Conservation (phyloP, 1,284 basidiomycete genomes). For the Boletus albobrunnescens region DNA sequence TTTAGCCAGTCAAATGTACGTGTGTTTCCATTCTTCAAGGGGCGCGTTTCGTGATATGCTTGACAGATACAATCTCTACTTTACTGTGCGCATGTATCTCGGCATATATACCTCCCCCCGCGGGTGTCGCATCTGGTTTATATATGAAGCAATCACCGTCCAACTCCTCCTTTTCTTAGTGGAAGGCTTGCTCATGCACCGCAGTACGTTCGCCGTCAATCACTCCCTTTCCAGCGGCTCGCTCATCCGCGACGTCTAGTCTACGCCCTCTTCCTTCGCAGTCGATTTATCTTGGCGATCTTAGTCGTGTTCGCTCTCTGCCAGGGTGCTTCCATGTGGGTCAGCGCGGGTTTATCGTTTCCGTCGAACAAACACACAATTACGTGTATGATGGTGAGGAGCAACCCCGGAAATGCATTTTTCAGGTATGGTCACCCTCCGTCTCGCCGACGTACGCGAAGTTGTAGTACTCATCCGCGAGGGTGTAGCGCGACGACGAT, state of each 20-base stretch:
- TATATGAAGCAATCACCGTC: conserved; percentile 15
- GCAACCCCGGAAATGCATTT: conserved; percentile 15
- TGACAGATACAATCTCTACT: conserved; percentile 21
- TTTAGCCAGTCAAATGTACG: conserved; percentile 20
- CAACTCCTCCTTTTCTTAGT: conserved; percentile 14
- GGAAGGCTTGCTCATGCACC: conserved; percentile 15
- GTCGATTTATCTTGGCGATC: conserved; percentile 2
- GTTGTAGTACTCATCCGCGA: not conserved
- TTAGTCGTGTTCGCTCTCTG: conserved; percentile 6
- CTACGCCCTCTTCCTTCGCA: conserved; percentile 13
- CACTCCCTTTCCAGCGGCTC: not conserved
- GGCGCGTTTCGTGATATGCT: not conserved
- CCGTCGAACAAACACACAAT: conserved; percentile 11
- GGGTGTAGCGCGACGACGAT: conserved; percentile 16
- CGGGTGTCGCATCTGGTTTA: conserved; percentile 20
- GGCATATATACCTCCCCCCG: conserved; percentile 5
- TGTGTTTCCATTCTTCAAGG: not conserved
- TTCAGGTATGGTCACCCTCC: conserved; percentile 13
- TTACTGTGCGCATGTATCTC: conserved; percentile 16
- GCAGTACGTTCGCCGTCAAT: conserved; percentile 7
- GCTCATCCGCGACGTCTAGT: conserved; percentile 8
- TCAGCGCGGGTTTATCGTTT: conserved; percentile 14
- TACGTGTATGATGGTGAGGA: conserved; percentile 17
- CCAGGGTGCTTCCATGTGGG: conserved; percentile 19
- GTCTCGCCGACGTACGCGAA: not conserved